Evolutionary conservation across 306 rosid genomes (phyloP), one percentile per base, ranked within the genome.

Genomic region (Gastrolobium bilobum): DNA sequence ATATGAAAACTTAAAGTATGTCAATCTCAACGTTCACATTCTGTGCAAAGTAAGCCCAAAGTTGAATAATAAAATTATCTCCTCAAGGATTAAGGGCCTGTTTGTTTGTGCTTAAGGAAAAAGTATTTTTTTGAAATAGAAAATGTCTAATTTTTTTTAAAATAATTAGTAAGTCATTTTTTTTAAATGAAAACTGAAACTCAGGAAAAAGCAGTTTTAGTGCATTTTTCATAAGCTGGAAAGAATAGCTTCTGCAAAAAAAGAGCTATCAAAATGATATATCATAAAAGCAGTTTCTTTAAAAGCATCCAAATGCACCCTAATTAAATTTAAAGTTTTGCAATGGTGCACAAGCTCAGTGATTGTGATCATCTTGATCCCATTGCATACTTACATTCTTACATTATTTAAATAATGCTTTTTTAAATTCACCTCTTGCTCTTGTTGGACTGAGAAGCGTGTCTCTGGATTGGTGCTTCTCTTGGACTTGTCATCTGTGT

Each of bases 401-500:
- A 70, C 8, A 64, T 14, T 15, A 72, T 63, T 59, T 33, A 71
- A 34, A 65, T 48, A 48, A 50, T 39, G 43, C 38, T 8, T 42
- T 57, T 20, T 53, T 61, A 71, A 80, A 78, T 78, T 85, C 84
- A 91, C 97, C 91, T 89, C 97, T 78, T 79, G 90, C 57, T 90
- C 96, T 81, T 73, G 90, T 76, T 81, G 96, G 75, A 44, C 65
- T 76, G 94, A 69, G 51, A 87, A 44, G 79, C 71, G 96, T 2
- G 79, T 43, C 80, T 91, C 99, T 4, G 88, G 92, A 87, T 88
- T 83, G 44, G 83, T 77, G 86, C 69, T 87, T 81, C 79, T 87
- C 64, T 77, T 64, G 59, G 93, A 84, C 84, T 56, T 89, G 79
- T 90, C 98, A 85, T 96, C 98, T 4, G 99, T 91, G 79, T 93